Conservation (phyloP, 768 basidiomycete species). For the Auriculariales sp. region DNA sequence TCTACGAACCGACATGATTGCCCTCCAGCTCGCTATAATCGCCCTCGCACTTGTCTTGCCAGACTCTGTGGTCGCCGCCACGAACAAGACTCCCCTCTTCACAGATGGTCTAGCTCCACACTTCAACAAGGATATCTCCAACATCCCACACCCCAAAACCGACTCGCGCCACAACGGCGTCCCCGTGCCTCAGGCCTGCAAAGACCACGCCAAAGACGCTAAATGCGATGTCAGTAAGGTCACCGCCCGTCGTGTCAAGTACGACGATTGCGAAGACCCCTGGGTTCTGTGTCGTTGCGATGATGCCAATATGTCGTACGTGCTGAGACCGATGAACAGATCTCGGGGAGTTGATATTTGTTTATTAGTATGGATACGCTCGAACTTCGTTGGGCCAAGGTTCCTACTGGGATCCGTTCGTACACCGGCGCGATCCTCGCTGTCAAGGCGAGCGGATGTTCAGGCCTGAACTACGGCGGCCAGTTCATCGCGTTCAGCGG, state of each 20-base stretch:
- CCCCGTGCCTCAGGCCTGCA: not conserved
- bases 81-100: not conserved
- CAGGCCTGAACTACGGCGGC: not conserved
- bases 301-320: not conserved
- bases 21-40: too few relatives aligned
- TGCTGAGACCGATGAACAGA: not conserved
- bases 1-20: too few relatives aligned
- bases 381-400: not conserved
- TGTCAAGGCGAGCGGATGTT: not conserved
- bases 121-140: not conserved
- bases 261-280: not conserved
- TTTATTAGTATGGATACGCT: not conserved
- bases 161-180: not conserved
- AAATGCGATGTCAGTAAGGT: not conserved
- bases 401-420: not conserved
- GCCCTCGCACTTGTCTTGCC: too few relatives aligned
- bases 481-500: not conserved
- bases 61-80: too few relatives aligned
- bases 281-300: not conserved
- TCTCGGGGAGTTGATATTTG: not conserved
- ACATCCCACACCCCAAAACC: not conserved
- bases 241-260: not conserved
- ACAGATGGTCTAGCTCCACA: not conserved
- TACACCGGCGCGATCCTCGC: not conserved
- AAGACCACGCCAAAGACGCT: not conserved